Evolutionary conservation across 257 asterid species (phyloP), one percentile per base, ranked within the genome.

Genomic region (Paulownia fortunei): DNA sequence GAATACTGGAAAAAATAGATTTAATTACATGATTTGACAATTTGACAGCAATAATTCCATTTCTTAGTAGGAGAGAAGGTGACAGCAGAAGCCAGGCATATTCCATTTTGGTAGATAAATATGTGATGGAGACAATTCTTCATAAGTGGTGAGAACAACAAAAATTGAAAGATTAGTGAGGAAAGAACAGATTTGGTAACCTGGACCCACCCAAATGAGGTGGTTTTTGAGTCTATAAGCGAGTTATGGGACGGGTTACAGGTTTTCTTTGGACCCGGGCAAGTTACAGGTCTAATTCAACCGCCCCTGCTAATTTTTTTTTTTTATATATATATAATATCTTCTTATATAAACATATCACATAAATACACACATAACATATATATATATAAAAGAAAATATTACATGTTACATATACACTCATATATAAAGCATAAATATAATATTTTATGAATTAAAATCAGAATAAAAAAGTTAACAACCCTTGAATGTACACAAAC

Each of bases 81-180:
- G 32, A 72, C 61, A 62, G 60, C 24, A 34, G 66, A 72, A 72
- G 4, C 69, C 30, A 66, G 51, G 56, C 6, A 32, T 11, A 41
- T 24, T 19, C 24, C 23, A 42, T 47, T 66, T 39, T 66, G 41
- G n/a, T 37, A 21, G 55, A 37, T 32, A 55, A 64, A 26, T 37
- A 64, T 2, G 37, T 47, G 15, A 66, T 11, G 37, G 67, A 8
- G 21, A 44, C 41, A 54, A 27, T 23, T 61, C 51, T 74, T 13
- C 18, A 42, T 16, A 19, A 30, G 63, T 74, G 46, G 36, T 46
- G 13, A 60, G 39, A 46, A 58, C 19, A 42, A 39, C 5, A 59
- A 37, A 47, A 12, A 16, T 51, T n/a, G 63, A 51, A 6, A n/a
- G 24, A 16, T 26, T 16, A n/a, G 21, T 6, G 6, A 19, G 46